These are phyloP conservation scores for Boletus mariae DNA, from an alignment of 1,284 basidiomycete genomes.

Conservation along the genomic window DNA sequence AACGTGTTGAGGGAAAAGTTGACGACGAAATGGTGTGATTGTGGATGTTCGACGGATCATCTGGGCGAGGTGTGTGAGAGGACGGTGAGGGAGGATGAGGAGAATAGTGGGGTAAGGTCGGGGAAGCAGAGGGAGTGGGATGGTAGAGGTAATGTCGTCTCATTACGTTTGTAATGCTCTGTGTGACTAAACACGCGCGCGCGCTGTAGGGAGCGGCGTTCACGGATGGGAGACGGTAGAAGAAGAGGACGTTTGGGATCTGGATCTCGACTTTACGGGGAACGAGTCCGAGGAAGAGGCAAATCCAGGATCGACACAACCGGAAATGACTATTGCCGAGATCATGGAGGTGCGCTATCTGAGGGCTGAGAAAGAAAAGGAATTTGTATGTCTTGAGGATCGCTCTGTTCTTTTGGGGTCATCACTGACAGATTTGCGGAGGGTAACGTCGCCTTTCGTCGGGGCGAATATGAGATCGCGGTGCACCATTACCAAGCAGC, in stretches of 20 bases:
- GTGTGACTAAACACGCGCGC: background rate
- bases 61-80: slow-evolving; percentile 68
- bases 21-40: slow-evolving; percentile 69
- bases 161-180: background rate
- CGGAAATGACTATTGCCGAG: slow-evolving; percentile 63
- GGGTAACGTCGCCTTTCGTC: slow-evolving; percentile 64
- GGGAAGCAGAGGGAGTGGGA: slow-evolving; percentile 72
- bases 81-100: slow-evolving; percentile 64
- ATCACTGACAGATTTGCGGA: slow-evolving; percentile 26
- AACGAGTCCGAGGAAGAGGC: slow-evolving; percentile 48
- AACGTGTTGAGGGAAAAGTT: slow-evolving; percentile 64
- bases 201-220: slow-evolving; percentile 49
- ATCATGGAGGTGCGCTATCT: slow-evolving; percentile 68
- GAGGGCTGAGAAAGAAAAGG: slow-evolving; percentile 64
- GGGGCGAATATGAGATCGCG: slow-evolving; percentile 51
- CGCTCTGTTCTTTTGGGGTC: background rate
- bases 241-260: slow-evolving; percentile 70
- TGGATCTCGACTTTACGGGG: slow-evolving; percentile 58
- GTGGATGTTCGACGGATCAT: slow-evolving; percentile 72
- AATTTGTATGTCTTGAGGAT: slow-evolving; percentile 42
- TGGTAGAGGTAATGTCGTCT: slow-evolving; percentile 45
- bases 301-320: slow-evolving; percentile 35
- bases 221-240: slow-evolving; percentile 65
- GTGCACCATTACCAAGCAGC: slow-evolving; percentile 56
- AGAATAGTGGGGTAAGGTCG: slow-evolving; percentile 47